Evolutionary conservation across 768 basidiomycete species (phyloP).

Genomic region (Epithele typhae): DNA sequence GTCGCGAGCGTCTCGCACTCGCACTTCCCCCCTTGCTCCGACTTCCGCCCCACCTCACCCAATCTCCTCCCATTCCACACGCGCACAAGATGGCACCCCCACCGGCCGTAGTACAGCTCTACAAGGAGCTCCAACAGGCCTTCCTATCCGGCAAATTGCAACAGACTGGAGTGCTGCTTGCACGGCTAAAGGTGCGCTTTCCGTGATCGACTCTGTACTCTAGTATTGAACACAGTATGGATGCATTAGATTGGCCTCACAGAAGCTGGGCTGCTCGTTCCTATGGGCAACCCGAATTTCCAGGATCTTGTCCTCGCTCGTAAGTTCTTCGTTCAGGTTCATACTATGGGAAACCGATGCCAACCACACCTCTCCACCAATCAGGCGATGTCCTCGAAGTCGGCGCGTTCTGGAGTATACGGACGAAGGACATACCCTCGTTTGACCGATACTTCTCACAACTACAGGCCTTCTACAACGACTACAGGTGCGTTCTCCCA

Average conservation of each 20-base stretch:
- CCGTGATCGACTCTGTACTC: background rate
- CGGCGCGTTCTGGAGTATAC: constrained; percentile 91
- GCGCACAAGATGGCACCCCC: constrained; percentile 39
- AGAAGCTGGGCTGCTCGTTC: constrained; percentile 71
- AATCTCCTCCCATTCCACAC: background rate
- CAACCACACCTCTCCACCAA: no score
- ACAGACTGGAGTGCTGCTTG: constrained; percentile 57
- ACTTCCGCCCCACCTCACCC: background rate
- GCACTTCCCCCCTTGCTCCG: no score
- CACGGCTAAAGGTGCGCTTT: constrained; percentile 66
- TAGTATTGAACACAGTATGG: background rate
- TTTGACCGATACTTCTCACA: constrained; percentile 96
- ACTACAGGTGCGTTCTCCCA: constrained; percentile 53
- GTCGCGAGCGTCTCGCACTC: constrained; percentile 15
- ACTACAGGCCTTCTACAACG: constrained; percentile 84
- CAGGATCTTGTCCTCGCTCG: constrained; percentile 73
- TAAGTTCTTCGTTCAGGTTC: constrained; percentile 37
- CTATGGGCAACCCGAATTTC: constrained; percentile 56
- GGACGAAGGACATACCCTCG: constrained; percentile 81
- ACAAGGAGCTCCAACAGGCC: constrained; percentile 61
- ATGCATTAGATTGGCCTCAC: constrained; percentile 64
- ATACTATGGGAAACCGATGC: no score
- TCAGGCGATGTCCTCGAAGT: constrained; percentile 93
- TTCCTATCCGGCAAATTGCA: constrained; percentile 69
- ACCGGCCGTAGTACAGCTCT: constrained; percentile 50